A percentile compares a stretch with the other conserved stretches of the same genome.
These are phyloP conservation scores for Lobosporangium transversale DNA, from an alignment of 192 early-diverging fungal genomes.

Conservation along the genomic window DNA sequence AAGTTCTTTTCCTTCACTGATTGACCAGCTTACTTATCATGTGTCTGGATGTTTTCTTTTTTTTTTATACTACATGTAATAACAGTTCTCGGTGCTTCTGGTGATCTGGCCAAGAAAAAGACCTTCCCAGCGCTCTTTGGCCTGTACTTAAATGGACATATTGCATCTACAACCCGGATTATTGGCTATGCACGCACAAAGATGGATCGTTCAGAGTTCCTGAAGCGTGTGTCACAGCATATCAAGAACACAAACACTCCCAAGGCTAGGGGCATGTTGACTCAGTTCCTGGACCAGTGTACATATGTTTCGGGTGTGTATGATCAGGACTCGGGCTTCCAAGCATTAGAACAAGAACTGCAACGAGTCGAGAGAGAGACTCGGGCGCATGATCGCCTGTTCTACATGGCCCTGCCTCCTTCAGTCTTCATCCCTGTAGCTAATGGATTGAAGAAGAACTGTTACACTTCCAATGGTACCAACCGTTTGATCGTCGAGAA, in stretches of 20 bases:
- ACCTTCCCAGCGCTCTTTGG: constrained; percentile 94
- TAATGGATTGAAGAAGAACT: constrained; percentile 73
- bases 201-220: constrained; percentile 80
- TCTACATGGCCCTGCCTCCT: constrained; percentile 90
- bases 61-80: constrained; percentile 14
- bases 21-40: background rate
- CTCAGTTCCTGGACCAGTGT: constrained; percentile 72
- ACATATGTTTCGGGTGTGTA: constrained; percentile 86
- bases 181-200: constrained; percentile 93
- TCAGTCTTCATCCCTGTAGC: constrained; percentile 89
- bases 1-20: background rate
- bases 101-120: constrained; percentile 97
- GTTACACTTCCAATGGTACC: constrained; percentile 69
- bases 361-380: constrained; percentile 65
- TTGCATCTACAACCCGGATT: constrained; percentile 78
- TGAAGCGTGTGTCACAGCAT: constrained; percentile 74
- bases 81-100: constrained; percentile 86
- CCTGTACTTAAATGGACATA: constrained; percentile 80
- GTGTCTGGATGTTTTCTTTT: background rate
- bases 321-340: constrained; percentile 78
- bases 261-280: constrained; percentile 61
- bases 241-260: constrained; percentile 64
- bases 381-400: constrained; percentile 61
- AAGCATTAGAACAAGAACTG: constrained; percentile 67
- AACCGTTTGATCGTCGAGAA: constrained; percentile 92